Base-by-base conservation (phyloP, 768 basidiomycete species). In the Botryobasidium botryosum region DNA sequence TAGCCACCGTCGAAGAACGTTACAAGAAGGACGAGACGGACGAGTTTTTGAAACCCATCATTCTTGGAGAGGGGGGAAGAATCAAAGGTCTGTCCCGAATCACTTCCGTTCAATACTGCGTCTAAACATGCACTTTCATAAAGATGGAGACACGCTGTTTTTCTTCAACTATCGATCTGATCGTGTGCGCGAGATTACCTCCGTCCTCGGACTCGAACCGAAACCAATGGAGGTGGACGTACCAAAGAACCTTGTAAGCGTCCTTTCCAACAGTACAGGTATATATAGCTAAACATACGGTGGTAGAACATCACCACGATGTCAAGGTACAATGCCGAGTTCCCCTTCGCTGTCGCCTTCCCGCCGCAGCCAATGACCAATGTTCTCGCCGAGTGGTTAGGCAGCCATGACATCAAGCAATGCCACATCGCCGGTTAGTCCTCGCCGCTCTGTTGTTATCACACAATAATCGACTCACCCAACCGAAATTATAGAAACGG, bases 131-230 rank as follows among this genome's bases (percentile, higher is more conserved):
- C 29, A 29, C 21, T 20, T 28, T 36, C 44, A 42, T 45, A 7
- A 51, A 86, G 86, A 87, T 46, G 70, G 66, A 35, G 90, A 94
- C 61, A 91, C 88, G 0, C 57, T 96, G 3, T 94, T 92, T 72
- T 77, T 84, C 65, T 96, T 92, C 77, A 96, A 96, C 67, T 94
- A 96, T 62, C 79, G 91, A 49, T 91, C 90, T 1, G 90, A 96
- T 60, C 79, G 91, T 43, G 86, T 96, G 82, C 76, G 90, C 38
- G 90, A 96, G 63, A 79, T 94, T 49, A 70, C 65, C n/a, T 64
- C 71, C 24, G 74, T 96, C 6, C 71, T 94, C 43, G 90, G 88
- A 17, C 60, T 77, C 3, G 74, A 76, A 3, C 77, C 85, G 52
- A 86, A 83, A 61, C 85, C 86, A 1, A 72, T 88, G 60, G 85